Evolutionary conservation across 2,329 filamentous ascomycete species (phyloP), one percentile per base, ranked within the genome.

Genomic region (Myrmaecium sp.): DNA sequence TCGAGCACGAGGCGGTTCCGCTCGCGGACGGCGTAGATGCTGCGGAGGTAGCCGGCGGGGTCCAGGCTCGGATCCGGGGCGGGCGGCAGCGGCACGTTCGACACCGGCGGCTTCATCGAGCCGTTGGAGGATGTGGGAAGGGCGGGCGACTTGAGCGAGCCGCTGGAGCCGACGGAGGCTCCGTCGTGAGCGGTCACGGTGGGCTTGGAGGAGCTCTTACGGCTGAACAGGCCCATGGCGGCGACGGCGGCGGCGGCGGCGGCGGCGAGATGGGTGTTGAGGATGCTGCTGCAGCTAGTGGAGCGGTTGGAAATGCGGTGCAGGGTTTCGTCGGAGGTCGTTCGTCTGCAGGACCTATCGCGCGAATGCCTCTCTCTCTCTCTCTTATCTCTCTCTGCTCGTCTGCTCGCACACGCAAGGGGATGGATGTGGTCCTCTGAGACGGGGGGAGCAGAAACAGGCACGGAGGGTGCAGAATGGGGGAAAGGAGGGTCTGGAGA

Each of bases 1-100:
- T 79, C 68, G 33, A 80, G 64, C 27, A 93, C 63, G 37, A 86
- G 57, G 41, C 59, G 68, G 45, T 69, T 76, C 35, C 83, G 62
- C 43, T 94, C 82, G 35, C 89, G 68, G 14, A 98, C 82, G 15
- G 89, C 73, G 43, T 81, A 73, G 43, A 95, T 70, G 55, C 83
- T 94, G 47, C 80, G 73, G 43, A 98, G 67, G 54, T 95, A 95
- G 33, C 74, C 84, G 14, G 78, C 81, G 12, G 86, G 84, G 49
- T 95, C 82, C 39, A 86, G 63, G 34, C 75, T 66, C 42, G 86
- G 84, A 54, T 95, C 84, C 15, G 86, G 84, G 10, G 83, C 73
- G 43, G 72, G 75, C 26, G 86, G 80, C 25, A 95, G 67, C 36
- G 82, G 69, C 42, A 91, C 64, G 51, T 83, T 79, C 39, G 76